Conservation (phyloP, 192 early-diverging fungal species). For the Thamnidium elegans region DNA sequence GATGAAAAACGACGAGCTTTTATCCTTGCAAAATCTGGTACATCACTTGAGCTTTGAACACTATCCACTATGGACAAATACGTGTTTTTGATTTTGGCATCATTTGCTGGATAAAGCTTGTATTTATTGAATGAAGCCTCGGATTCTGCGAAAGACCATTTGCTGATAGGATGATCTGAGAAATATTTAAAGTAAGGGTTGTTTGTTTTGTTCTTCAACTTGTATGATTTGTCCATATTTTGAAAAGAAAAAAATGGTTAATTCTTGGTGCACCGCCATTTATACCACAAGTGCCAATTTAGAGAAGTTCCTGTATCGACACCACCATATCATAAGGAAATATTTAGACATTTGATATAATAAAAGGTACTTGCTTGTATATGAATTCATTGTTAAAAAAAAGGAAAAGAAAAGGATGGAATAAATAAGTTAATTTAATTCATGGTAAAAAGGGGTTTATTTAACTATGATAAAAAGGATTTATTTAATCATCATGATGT, state of each 20-base stretch:
- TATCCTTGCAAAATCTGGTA: not conserved
- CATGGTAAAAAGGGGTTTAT: too few relatives aligned
- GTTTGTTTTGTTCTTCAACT: not conserved
- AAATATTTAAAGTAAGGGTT: not conserved
- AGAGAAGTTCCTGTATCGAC: too few relatives aligned
- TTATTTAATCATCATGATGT: too few relatives aligned
- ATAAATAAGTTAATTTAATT: too few relatives aligned
- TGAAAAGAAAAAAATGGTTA: not conserved
- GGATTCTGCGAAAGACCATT: slow-evolving; percentile 2
- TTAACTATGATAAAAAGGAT: too few relatives aligned
- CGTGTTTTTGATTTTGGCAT: not conserved
- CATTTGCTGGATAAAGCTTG: not conserved
- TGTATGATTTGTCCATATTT: not conserved
- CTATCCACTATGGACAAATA: not conserved
- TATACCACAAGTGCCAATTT: too few relatives aligned
- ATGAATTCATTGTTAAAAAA: too few relatives aligned
- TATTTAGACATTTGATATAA: too few relatives aligned
- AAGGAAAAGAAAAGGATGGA: too few relatives aligned
- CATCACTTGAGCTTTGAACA: not conserved
- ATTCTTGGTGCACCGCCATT: too few relatives aligned
- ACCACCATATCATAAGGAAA: too few relatives aligned
- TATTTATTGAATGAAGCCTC: not conserved
- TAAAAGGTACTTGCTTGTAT: too few relatives aligned
- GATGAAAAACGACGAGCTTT: slow-evolving; percentile 6
- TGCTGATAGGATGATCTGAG: not conserved